Percentiles rank a stretch among this genome's conserved stretches.
These are phyloP conservation scores for Teratosphaeria zuluensis DNA, from an alignment of 2,329 filamentous ascomycete genomes.

Conservation along the genomic window DNA sequence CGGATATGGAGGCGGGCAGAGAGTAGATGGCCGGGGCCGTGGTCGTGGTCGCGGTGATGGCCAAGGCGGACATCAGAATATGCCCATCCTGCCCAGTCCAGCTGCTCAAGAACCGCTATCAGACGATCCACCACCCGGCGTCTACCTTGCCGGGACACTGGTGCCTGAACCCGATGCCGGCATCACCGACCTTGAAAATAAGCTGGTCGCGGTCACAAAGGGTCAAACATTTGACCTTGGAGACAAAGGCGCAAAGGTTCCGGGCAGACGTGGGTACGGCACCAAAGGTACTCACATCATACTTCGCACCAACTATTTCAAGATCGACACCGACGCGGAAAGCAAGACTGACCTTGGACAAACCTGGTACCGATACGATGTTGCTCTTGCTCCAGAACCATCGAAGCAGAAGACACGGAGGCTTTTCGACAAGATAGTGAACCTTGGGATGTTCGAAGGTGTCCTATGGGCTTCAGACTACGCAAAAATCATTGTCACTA, in stretches of 20 bases:
- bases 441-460: constrained; percentile 22
- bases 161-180: constrained; percentile 14
- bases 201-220: constrained; percentile 4
- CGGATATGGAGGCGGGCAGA: constrained; percentile 16
- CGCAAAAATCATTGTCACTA: constrained; percentile 27
- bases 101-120: too few species aligned
- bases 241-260: constrained; percentile 16
- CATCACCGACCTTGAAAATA: constrained; percentile 12
- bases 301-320: constrained; percentile 36
- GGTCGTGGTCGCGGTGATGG: not conserved
- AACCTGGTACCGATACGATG: constrained; percentile 32
- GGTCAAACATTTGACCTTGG: constrained; percentile 4
- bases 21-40: constrained; percentile 12
- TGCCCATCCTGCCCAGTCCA: too few species aligned
- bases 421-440: constrained; percentile 38
- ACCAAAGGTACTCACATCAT: constrained; percentile 28
- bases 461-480: constrained; percentile 31
- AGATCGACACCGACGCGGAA: constrained; percentile 28
- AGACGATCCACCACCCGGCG: constrained; percentile 13
- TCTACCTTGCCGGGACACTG: constrained; percentile 9
- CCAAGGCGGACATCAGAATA: too few species aligned
- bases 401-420: constrained; percentile 37
- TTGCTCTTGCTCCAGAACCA: constrained; percentile 23
- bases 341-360: constrained; percentile 12
- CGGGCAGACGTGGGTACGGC: constrained; percentile 29